Conservation (phyloP, 148 eudicot species). For the Chenopodium suecicum region DNA sequence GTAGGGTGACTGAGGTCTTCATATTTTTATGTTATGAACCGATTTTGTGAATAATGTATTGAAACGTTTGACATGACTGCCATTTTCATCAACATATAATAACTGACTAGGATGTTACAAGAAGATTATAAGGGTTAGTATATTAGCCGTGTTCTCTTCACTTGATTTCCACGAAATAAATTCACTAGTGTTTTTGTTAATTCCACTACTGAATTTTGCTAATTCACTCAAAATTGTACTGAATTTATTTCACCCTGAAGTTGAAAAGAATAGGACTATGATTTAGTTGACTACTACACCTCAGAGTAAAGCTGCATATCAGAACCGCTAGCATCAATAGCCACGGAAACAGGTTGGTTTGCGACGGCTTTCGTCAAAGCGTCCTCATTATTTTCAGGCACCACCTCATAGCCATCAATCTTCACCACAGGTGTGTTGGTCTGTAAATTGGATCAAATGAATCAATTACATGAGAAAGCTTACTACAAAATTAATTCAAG, state of each 20-base stretch:
- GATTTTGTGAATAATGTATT: too few relatives aligned
- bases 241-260: background rate
- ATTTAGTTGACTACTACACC: constrained; percentile 30
- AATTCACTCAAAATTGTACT: background rate
- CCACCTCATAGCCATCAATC: constrained; percentile 73
- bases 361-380: constrained; percentile 73
- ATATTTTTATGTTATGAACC: too few relatives aligned
- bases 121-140: too few relatives aligned
- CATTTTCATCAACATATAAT: background rate
- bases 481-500: too few relatives aligned
- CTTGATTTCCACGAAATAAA: too few relatives aligned
- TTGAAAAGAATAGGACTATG: background rate
- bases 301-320: constrained; percentile 67
- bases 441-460: constrained; percentile 28
- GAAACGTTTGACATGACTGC: background rate
- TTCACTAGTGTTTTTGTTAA: too few relatives aligned
- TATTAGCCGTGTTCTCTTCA: too few relatives aligned
- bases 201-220: background rate
- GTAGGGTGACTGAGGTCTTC: background rate
- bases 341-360: constrained; percentile 72
- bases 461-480: background rate
- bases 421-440: constrained; percentile 51
- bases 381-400: constrained; percentile 59
- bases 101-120: background rate
- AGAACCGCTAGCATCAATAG: constrained; percentile 63